Evolutionary conservation across 164 flowering plant genomes (phyloP), one percentile per base, ranked within the genome.

Genomic region (Echeveria elegans): DNA sequence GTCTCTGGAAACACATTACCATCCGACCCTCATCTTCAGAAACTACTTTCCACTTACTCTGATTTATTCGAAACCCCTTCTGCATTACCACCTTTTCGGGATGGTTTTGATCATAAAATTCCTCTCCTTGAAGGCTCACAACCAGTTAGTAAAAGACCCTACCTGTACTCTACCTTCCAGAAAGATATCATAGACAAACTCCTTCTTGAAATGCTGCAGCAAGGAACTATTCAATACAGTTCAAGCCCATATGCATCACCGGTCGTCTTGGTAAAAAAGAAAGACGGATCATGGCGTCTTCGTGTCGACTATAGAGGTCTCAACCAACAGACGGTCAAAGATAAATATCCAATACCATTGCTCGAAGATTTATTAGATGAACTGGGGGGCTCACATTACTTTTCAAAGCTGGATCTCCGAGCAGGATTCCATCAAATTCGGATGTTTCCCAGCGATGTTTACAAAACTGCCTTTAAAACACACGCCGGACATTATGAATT

Each of bases 381-480:
- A 23, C 24, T 64, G 19, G 40, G n/a, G n/a, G n/a, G n/a, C n/a
- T n/a, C n/a, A n/a, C n/a, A n/a, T n/a, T n/a, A n/a, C n/a, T n/a
- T n/a, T n/a, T n/a, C n/a, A n/a, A n/a, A n/a, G n/a, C n/a, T n/a
- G n/a, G n/a, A n/a, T n/a, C n/a, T n/a, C n/a, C n/a, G n/a, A n/a
- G n/a, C n/a, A n/a, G n/a, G n/a, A n/a, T n/a, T n/a, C n/a, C n/a
- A n/a, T n/a, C n/a, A n/a, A n/a, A n/a, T n/a, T n/a, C n/a, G n/a
- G n/a, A n/a, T n/a, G n/a, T n/a, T n/a, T n/a, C n/a, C n/a, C n/a
- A 21, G 26, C 2, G 74, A 72, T 23, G 34, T 67, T 15, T 26
- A n/a, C 18, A 72, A 68, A 41, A 72, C 74, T 0, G 67, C 68
- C 4, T 37, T 72, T 23, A 26, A 67, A 50, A n/a, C n/a, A 68